phyloP scores from a whole-genome alignment of 192 early-diverging fungal species.

The Linnemannia zychae region DNA sequence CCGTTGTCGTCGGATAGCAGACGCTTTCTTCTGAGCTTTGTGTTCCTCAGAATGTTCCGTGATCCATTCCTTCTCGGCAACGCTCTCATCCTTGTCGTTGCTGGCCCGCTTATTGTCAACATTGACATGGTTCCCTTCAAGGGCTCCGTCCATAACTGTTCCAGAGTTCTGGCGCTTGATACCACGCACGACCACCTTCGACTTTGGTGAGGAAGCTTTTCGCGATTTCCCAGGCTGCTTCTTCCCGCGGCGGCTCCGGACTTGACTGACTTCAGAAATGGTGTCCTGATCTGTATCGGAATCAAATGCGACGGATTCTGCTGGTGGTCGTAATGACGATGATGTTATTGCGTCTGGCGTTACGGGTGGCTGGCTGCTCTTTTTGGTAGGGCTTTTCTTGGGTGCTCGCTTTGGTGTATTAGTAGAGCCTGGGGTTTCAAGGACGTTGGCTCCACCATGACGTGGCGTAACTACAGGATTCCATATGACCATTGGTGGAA shows the following conservation, averaged over 20 bases:
- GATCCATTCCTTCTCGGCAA: not conserved
- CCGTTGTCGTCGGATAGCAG: not conserved
- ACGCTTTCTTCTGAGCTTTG: not conserved
- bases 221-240: not conserved
- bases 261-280: not conserved
- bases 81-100: not conserved
- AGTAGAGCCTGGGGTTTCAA: not conserved
- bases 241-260: not conserved
- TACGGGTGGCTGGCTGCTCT: not conserved
- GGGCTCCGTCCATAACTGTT: not conserved
- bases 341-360: not conserved
- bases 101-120: not conserved
- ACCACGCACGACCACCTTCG: not conserved
- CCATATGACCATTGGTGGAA: not conserved
- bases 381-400: not conserved
- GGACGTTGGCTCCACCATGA: not conserved
- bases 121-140: not conserved
- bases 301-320: not conserved
- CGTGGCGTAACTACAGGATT: not conserved
- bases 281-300: not conserved
- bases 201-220: not conserved
- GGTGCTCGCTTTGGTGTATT: not conserved
- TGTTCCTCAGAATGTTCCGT: not conserved
- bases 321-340: not conserved
- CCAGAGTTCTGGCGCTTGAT: not conserved